phyloP scores from a whole-genome alignment of 2,329 filamentous ascomycete species.

The Ceratocystiopsis sp. region DNA sequence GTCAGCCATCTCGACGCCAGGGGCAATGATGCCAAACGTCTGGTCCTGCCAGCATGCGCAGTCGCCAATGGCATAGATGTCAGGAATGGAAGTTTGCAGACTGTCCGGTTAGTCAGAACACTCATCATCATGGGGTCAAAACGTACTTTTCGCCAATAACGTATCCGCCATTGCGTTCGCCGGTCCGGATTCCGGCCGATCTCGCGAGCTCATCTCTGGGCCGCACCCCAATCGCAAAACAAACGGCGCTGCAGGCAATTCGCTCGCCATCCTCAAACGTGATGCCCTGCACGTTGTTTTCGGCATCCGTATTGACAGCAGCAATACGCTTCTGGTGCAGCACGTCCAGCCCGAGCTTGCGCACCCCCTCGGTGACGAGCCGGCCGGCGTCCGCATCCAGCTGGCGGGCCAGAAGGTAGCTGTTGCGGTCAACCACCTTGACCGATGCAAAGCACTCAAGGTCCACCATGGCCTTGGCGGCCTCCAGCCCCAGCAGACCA shows the following conservation, averaged over 20 bases:
- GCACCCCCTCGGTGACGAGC: slow-evolving; percentile 70
- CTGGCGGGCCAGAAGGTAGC: slow-evolving; percentile 70
- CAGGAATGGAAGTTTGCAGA: slow-evolving; percentile 50
- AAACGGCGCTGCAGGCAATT: slow-evolving; percentile 64
- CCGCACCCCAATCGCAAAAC: slow-evolving; percentile 78
- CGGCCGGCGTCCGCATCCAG: slow-evolving; percentile 65
- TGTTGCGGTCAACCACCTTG: slow-evolving; percentile 64
- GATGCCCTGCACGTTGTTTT: slow-evolving; percentile 53
- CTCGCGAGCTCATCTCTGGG: slow-evolving; percentile 63
- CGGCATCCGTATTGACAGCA: background rate
- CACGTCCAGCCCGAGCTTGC: slow-evolving; percentile 62
- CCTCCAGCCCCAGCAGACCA: slow-evolving; percentile 71
- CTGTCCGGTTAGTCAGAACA: slow-evolving; percentile 22
- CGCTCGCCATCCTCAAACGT: slow-evolving; percentile 65
- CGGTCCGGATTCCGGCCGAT: slow-evolving; percentile 41
- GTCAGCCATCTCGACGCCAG: slow-evolving; percentile 85
- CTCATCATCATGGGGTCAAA: background rate
- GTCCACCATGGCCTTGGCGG: slow-evolving; percentile 84
- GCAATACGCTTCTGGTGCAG: slow-evolving; percentile 47
- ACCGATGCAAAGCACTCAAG: slow-evolving; percentile 57
- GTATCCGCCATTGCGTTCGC: background rate
- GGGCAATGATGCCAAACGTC: slow-evolving; percentile 77
- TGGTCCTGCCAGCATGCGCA: slow-evolving; percentile 81
- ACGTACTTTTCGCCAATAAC: background rate
- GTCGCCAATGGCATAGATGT: slow-evolving; percentile 78